A percentile compares a stretch with the other conserved stretches of the same genome.
Conservation (phyloP, 352 stramenopile species). For the Sclerospora graminicola region DNA sequence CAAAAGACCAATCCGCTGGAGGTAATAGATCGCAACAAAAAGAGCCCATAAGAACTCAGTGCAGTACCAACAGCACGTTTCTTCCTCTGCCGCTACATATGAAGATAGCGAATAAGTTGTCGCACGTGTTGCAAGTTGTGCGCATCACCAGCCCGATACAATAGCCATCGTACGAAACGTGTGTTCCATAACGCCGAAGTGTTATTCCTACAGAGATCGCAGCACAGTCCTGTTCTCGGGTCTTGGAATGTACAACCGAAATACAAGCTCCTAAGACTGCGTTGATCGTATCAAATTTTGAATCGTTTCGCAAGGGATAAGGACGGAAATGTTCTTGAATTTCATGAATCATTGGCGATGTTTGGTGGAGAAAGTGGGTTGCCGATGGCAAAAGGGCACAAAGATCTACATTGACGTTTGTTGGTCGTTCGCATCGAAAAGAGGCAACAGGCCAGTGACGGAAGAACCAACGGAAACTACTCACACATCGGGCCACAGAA, state of each 20-base stretch:
- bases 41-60: constrained; percentile 64
- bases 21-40: constrained; percentile 58
- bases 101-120: constrained; percentile 42
- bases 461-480: constrained; percentile 63
- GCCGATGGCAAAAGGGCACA: constrained; percentile 55
- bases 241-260: constrained; percentile 59
- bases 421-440: neutral
- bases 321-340: constrained; percentile 58
- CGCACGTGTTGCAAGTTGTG: constrained; percentile 7
- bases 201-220: constrained; percentile 79
- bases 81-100: constrained; percentile 33
- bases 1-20: too few species aligned
- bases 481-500: constrained; percentile 57
- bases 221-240: constrained; percentile 24
- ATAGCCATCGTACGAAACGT: constrained; percentile 30
- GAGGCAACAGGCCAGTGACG: constrained; percentile 29
- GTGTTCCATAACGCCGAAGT: constrained; percentile 71
- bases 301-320: constrained; percentile 28
- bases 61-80: too few species aligned
- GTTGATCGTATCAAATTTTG: constrained; percentile 3
- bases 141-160: constrained; percentile 8
- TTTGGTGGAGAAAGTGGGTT: constrained; percentile 23
- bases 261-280: too few species aligned
- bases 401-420: constrained; percentile 49
- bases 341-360: constrained; percentile 37